Conservation (phyloP, 495 filamentous ascomycete species). For the Durotheca rogersii region DNA sequence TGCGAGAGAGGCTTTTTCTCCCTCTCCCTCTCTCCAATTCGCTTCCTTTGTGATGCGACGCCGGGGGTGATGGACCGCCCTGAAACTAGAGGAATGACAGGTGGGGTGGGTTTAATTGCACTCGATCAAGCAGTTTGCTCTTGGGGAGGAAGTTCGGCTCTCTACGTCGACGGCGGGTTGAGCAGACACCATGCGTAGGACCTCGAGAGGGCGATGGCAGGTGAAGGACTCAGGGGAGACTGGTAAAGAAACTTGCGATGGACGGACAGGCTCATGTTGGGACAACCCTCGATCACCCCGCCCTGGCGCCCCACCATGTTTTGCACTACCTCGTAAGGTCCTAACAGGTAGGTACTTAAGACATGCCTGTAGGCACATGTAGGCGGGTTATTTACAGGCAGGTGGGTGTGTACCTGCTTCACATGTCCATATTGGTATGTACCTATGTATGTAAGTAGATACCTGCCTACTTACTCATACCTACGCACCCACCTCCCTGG, state of each 20-base stretch:
- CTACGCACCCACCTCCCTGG: no score
- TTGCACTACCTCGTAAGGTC: no score
- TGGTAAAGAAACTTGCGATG: slow-evolving; percentile 11
- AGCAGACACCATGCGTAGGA: neutral
- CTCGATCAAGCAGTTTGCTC: neutral
- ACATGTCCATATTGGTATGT: neutral
- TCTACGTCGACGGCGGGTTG: neutral
- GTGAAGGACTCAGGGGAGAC: slow-evolving; percentile 5
- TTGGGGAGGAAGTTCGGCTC: neutral
- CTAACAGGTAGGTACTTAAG: no score
- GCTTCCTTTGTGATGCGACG: slow-evolving; percentile 4
- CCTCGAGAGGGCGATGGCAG: neutral
- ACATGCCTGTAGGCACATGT: neutral
- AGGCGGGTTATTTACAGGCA: neutral
- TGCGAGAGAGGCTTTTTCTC: neutral
- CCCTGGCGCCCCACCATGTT: neutral
- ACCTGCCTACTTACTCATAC: no score
- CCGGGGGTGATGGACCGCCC: neutral
- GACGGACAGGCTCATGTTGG: slow-evolving; percentile 3
- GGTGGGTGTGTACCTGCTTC: neutral
- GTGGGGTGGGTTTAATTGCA: neutral
- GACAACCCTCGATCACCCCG: slow-evolving; percentile 5
- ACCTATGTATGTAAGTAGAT: no score
- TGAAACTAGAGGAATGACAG: neutral
- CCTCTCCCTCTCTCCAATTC: neutral